Conservation (phyloP, 2,329 filamentous ascomycete species). For the Xylariales sp. region DNA sequence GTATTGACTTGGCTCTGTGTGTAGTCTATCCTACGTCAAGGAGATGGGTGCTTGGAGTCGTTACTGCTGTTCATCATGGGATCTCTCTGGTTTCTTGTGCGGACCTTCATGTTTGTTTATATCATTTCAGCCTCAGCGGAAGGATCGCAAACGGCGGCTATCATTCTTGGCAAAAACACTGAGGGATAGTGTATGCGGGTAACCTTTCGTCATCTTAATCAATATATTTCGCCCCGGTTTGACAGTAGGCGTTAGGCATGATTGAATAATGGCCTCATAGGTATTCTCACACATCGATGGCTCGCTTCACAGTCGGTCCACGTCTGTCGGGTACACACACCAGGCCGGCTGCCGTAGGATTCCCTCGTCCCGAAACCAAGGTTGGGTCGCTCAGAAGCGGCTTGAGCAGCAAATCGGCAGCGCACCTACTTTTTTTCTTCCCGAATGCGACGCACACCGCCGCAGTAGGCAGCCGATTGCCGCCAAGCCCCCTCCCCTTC, state of each 20-base stretch:
- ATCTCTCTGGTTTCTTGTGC: conserved; percentile 28
- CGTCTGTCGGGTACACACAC: conserved; percentile 19
- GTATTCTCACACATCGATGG: conserved; percentile 5
- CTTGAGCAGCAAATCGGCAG: conserved; percentile 29
- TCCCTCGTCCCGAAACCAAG: conserved; percentile 14
- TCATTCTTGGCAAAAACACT: conserved; percentile 12
- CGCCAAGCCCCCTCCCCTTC: conserved; percentile 14
- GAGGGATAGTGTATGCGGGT: conserved; percentile 2
- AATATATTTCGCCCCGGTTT: background rate
- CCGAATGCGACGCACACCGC: conserved; percentile 19
- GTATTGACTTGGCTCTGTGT: conserved; percentile 7
- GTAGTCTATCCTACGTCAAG: conserved; percentile 2
- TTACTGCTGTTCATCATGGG: background rate
- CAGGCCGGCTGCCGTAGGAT: conserved; percentile 7
- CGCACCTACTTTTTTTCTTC: conserved; percentile 4
- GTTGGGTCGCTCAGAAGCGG: conserved; percentile 13
- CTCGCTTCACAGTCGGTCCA: conserved; percentile 24
- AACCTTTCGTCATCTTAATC: conserved; percentile 6
- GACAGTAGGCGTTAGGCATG: conserved; percentile 13
- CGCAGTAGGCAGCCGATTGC: conserved; percentile 15
- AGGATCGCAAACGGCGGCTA: conserved; percentile 30
- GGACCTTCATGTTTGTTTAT: conserved; percentile 5
- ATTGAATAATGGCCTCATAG: conserved; percentile 1
- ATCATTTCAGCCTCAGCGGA: conserved; percentile 4
- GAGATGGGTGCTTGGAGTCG: background rate